Evolutionary conservation across 257 asterid genomes (phyloP), one percentile per base, ranked within the genome.

Genomic region (Oldenlandia corymbosa): DNA sequence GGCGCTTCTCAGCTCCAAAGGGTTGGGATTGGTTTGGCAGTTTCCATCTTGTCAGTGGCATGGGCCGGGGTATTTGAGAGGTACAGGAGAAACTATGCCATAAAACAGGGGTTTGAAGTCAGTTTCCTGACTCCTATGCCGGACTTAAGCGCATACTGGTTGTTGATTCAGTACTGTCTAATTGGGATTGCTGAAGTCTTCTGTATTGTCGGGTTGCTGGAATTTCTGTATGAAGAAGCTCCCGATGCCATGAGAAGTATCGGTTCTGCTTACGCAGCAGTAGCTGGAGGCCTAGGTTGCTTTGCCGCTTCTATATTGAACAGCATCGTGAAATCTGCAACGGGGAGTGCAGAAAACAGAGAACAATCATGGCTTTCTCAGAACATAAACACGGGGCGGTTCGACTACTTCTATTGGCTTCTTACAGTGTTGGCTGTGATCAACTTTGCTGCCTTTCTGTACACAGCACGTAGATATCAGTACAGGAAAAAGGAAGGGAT

Each of bases 171-270:
- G 74, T 92, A 92, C 37, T 92, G 99, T 78, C 60, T 89, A 70
- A 88, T 92, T n/a, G 99, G 99, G 54, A 89, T 92, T 56, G 97
- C 99, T 30, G 99, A 89, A 75, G 99, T 89, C 7, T 89, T 89
- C 60, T 83, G 93, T 83, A 87, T 92, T 0, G 97, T 92, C 69
- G 99, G 99, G 27, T 76, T 92, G 58, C 83, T 92, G 0, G 99
- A 92, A 64, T 92, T 92, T 62, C 83, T 92, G 6, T 92, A 92
- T 7, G 97, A 92, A 73, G 99, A 92, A 68, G 99, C 97, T 4
- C 99, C 99, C 0, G 99, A 92, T 73, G 97, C 99, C 55, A 89
- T 92, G 99, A 81, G 97, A 78, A 92, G 97, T 70, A 85, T 89
- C 26, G 97, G 99, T 8, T 92, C 99, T 0, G 95, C 99, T 51